Evolutionary conservation across 1,284 basidiomycete species (phyloP).

Genomic region (Cutaneotrichosporon sp.): DNA sequence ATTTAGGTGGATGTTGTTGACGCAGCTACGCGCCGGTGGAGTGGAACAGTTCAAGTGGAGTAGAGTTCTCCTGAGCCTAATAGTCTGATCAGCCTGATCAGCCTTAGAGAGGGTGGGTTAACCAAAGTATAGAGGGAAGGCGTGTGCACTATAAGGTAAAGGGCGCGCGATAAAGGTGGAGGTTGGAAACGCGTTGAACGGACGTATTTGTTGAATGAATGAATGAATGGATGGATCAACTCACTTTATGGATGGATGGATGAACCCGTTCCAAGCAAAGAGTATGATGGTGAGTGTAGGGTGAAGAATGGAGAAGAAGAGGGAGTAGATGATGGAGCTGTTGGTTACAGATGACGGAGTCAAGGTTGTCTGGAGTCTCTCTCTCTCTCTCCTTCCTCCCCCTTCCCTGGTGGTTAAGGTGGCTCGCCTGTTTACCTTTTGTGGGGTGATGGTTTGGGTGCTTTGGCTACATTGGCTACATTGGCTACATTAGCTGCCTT

Average conservation of each 20-base stretch:
- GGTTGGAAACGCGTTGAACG: neutral
- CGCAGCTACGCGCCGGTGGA: constrained; percentile 10
- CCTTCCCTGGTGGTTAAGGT: neutral
- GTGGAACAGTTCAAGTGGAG: neutral
- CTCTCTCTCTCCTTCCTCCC: neutral
- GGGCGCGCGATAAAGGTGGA: neutral
- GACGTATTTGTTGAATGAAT: neutral
- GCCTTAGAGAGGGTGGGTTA: neutral
- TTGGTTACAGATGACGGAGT: neutral
- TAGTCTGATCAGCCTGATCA: too few species aligned
- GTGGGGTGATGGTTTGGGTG: neutral
- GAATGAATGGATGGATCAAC: constrained; percentile 12
- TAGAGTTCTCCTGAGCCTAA: neutral
- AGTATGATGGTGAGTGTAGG: constrained; percentile 3
- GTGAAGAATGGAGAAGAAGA: constrained; percentile 11
- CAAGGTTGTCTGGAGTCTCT: neutral
- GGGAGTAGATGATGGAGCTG: neutral
- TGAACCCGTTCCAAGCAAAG: neutral
- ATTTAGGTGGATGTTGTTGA: constrained; percentile 12
- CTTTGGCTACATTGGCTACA: too few species aligned
- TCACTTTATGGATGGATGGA: constrained; percentile 4
- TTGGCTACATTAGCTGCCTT: too few species aligned
- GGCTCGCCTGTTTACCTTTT: neutral
- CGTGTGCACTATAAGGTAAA: neutral
- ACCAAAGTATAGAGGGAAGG: neutral